Conservation (phyloP, 805 yeast genomes). For the Myxozyma kluyveri region DNA sequence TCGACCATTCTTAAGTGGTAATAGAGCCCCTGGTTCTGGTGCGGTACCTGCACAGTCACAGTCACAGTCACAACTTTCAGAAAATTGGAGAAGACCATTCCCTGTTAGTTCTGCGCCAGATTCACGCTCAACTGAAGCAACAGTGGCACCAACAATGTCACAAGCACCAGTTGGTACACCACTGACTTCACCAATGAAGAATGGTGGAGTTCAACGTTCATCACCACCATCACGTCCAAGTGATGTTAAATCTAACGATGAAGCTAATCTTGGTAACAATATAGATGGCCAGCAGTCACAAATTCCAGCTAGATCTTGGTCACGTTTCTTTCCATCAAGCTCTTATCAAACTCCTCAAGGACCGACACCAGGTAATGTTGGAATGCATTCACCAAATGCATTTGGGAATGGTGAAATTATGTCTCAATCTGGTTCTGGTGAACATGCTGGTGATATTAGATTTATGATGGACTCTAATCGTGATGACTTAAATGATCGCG, state of each 20-base stretch:
- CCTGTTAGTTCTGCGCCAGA: neutral
- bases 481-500: constrained; percentile 3
- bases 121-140: neutral
- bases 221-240: constrained; percentile 16
- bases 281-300: neutral
- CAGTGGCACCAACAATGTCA: neutral
- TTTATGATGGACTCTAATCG: too few relatives aligned
- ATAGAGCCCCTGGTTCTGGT: neutral
- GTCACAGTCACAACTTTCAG: constrained; percentile 10
- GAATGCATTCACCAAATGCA: too few relatives aligned
- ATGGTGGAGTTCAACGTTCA: constrained; percentile 2
- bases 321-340: constrained; percentile 26
- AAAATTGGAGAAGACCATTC: constrained; percentile 25
- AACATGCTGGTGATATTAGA: too few relatives aligned
- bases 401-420: too few relatives aligned
- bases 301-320: constrained; percentile 9
- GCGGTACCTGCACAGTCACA: neutral
- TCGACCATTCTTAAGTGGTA: constrained; percentile 7
- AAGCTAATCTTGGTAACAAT: neutral
- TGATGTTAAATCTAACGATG: neutral
- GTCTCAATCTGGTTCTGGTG: too few relatives aligned
- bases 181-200: constrained; percentile 15
- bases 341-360: constrained; percentile 8
- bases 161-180: constrained; percentile 12
- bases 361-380: neutral